Evolutionary conservation across 345 rosid species (phyloP).

Genomic region (Dovyalis caffra): DNA sequence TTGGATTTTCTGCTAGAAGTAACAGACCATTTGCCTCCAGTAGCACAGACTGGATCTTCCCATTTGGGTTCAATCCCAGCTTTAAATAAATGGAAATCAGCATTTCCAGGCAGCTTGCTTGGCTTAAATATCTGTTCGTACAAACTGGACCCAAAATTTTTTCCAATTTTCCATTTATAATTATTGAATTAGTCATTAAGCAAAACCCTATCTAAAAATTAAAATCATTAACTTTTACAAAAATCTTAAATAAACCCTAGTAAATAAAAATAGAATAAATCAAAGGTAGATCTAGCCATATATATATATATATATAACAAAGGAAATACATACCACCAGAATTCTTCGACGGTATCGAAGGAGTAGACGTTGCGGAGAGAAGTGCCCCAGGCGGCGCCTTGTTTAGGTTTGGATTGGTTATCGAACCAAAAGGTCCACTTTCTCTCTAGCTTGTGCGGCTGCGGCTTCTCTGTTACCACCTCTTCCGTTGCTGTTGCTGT

Average conservation of each 20-base stretch:
- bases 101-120: slow-evolving; percentile 54
- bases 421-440: slow-evolving; percentile 95
- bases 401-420: slow-evolving; percentile 70
- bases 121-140: slow-evolving; percentile 78
- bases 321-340: slow-evolving; percentile 60
- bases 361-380: slow-evolving; percentile 73
- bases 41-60: slow-evolving; percentile 96
- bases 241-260: no score
- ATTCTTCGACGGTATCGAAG: slow-evolving; percentile 92
- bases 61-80: slow-evolving; percentile 91
- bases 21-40: slow-evolving; percentile 93
- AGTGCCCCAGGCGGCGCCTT: slow-evolving; percentile 86
- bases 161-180: neutral
- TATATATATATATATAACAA: no score
- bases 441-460: slow-evolving; percentile 68
- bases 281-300: neutral
- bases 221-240: neutral
- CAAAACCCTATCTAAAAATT: neutral
- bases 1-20: slow-evolving; percentile 42
- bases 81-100: slow-evolving; percentile 86
- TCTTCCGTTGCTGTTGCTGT: slow-evolving; percentile 30
- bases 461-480: slow-evolving; percentile 26
- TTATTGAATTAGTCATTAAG: neutral
- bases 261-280: neutral
- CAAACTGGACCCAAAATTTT: slow-evolving; percentile 45